phyloP scores from a whole-genome alignment of 768 basidiomycete species.

The Suillus discolor region DNA sequence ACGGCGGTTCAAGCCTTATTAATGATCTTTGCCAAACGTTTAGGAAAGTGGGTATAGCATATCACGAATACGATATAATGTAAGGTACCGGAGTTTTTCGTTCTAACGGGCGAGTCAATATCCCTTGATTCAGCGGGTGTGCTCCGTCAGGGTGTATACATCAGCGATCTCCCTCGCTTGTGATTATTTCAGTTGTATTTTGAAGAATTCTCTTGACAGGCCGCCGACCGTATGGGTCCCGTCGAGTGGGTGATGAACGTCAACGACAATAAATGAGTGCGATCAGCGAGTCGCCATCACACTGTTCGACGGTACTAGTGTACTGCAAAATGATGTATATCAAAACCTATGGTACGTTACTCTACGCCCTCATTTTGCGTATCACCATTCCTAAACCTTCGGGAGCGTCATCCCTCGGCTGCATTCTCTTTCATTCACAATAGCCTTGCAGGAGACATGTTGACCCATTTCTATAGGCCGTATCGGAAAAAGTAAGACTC shows the following conservation, averaged over 20 bases:
- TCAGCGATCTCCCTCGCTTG: background rate
- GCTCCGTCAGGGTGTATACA: background rate
- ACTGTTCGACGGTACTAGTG: background rate
- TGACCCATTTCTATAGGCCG: constrained; percentile 47
- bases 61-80: background rate
- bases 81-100: background rate
- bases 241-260: background rate
- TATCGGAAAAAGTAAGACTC: constrained; percentile 40
- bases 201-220: background rate
- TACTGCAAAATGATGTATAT: background rate
- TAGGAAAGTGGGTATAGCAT: background rate
- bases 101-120: too few species aligned
- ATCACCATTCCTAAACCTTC: constrained; percentile 43
- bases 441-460: constrained; percentile 51
- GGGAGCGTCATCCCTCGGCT: constrained; percentile 58
- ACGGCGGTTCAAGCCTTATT: constrained; percentile 88
- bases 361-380: background rate
- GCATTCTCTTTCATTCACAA: constrained; percentile 50
- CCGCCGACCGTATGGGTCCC: background rate
- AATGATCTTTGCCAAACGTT: constrained; percentile 19
- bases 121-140: background rate
- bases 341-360: background rate
- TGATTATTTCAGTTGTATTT: background rate
- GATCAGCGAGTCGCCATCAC: background rate
- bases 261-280: background rate